A percentile compares a stretch with the other conserved stretches of the same genome.
Conservation (phyloP, 2,329 filamentous ascomycete genomes). For the Exophiala spinifera region DNA sequence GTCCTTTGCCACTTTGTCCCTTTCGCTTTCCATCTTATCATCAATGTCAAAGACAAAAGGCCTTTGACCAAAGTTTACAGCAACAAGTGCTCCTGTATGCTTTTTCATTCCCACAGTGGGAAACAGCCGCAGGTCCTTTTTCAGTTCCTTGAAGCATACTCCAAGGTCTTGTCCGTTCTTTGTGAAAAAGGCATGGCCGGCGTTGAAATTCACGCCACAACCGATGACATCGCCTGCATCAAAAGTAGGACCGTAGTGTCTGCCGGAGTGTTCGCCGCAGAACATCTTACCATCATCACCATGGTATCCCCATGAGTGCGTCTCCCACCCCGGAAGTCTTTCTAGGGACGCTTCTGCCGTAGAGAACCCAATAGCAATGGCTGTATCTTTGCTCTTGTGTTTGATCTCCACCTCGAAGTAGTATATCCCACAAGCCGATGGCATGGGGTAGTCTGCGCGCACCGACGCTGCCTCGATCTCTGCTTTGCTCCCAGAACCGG, state of each 20-base stretch:
- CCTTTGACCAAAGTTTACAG: slow-evolving; percentile 62
- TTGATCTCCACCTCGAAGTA: slow-evolving; percentile 78
- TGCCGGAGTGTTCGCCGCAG: slow-evolving; percentile 54
- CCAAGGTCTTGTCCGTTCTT: slow-evolving; percentile 61
- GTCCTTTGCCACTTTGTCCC: slow-evolving; percentile 55
- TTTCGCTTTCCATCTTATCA: slow-evolving; percentile 66
- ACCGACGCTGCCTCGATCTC: slow-evolving; percentile 78
- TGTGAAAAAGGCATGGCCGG: slow-evolving; percentile 61
- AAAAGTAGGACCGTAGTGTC: slow-evolving; percentile 60
- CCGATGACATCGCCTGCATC: slow-evolving; percentile 59
- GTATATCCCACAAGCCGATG: slow-evolving; percentile 85
- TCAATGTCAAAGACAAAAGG: slow-evolving; percentile 93
- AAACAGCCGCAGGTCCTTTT: slow-evolving; percentile 41
- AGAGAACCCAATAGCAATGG: slow-evolving; percentile 59
- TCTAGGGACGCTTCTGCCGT: slow-evolving; percentile 58
- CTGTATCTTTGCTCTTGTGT: slow-evolving; percentile 62
- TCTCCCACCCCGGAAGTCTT: slow-evolving; percentile 63
- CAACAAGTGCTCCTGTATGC: slow-evolving; percentile 54
- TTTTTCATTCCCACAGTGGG: slow-evolving; percentile 67
- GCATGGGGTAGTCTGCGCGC: slow-evolving; percentile 81
- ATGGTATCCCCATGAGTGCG: slow-evolving; percentile 64
- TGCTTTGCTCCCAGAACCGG: slow-evolving; percentile 54
- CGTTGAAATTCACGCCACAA: slow-evolving; percentile 64
- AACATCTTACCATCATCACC: slow-evolving; percentile 66
- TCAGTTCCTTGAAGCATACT: slow-evolving; percentile 48